phyloP scores from a whole-genome alignment of 805 yeast species.

The Ogataea glucozyma region DNA sequence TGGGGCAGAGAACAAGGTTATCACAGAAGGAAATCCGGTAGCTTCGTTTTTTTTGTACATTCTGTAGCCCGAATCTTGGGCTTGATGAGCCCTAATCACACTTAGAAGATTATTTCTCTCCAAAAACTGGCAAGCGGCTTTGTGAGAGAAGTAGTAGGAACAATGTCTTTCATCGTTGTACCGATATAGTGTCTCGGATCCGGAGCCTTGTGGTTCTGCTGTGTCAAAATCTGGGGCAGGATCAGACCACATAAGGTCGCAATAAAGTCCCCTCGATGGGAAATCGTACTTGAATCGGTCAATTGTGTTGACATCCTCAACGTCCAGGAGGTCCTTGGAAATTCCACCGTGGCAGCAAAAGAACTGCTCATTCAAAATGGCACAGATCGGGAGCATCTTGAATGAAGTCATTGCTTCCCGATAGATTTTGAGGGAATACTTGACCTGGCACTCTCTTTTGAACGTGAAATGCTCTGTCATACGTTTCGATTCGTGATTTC shows the following conservation, averaged over 20 bases:
- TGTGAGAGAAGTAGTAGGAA: constrained; percentile 82
- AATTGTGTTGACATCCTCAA: constrained; percentile 66
- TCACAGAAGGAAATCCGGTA: constrained; percentile 83
- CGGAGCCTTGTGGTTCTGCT: constrained; percentile 40
- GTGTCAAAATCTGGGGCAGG: constrained; percentile 84
- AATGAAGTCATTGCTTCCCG: constrained; percentile 75
- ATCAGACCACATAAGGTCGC: constrained; percentile 95
- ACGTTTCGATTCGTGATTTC: constrained; percentile 94
- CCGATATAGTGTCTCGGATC: constrained; percentile 47
- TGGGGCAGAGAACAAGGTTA: constrained; percentile 93
- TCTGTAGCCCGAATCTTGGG: constrained; percentile 94
- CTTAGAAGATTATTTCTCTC: constrained; percentile 75
- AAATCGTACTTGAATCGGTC: constrained; percentile 82
- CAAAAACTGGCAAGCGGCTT: constrained; percentile 76
- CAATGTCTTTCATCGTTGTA: constrained; percentile 84
- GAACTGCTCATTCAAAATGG: constrained; percentile 87
- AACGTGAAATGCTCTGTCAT: constrained; percentile 93
- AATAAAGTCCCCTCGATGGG: constrained; percentile 88
- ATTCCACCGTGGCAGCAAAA: constrained; percentile 96
- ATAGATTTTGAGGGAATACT: constrained; percentile 67
- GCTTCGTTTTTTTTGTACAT: constrained; percentile 83
- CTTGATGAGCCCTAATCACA: constrained; percentile 93
- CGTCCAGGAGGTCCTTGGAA: constrained; percentile 73
- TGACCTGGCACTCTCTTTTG: constrained; percentile 85
- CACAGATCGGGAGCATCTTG: constrained; percentile 86